phyloP scores from a whole-genome alignment of 352 stramenopile species.

The Globisporangium parvum region DNA sequence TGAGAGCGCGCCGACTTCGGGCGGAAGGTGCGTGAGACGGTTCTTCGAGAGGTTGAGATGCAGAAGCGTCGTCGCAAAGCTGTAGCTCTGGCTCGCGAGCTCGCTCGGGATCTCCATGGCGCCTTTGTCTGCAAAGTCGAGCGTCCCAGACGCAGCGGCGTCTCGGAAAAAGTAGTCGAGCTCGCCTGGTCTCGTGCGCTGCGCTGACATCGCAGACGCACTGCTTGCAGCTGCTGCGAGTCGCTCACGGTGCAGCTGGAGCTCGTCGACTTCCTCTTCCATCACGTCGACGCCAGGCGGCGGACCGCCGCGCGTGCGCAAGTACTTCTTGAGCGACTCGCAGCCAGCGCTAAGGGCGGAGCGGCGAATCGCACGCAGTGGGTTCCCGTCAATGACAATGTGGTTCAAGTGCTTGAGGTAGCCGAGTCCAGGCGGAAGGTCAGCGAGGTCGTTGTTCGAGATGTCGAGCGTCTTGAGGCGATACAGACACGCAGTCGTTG shows the following conservation, averaged over 20 bases:
- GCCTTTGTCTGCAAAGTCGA: slow-evolving; percentile 38
- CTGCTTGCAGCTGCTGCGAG: slow-evolving; percentile 2
- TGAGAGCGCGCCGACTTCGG: slow-evolving; percentile 34
- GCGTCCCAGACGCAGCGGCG: slow-evolving; percentile 40
- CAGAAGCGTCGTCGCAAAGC: slow-evolving; percentile 43
- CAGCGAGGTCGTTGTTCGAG: slow-evolving; percentile 73
- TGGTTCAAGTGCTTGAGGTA: slow-evolving; percentile 79
- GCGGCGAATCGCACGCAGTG: slow-evolving; percentile 63
- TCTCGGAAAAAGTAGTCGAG: slow-evolving; percentile 43
- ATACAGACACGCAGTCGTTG: slow-evolving; percentile 46
- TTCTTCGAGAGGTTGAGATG: slow-evolving; percentile 74
- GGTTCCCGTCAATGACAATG: slow-evolving; percentile 71
- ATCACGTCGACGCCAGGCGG: slow-evolving; percentile 50
- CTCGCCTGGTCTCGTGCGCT: slow-evolving; percentile 7
- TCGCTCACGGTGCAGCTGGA: slow-evolving; percentile 19
- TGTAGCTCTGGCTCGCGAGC: slow-evolving; percentile 21
- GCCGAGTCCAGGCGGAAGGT: slow-evolving; percentile 66
- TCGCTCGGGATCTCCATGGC: slow-evolving; percentile 26
- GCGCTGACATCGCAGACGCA: neutral
- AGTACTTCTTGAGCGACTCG: slow-evolving; percentile 78
- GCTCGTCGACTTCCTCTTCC: slow-evolving; percentile 67
- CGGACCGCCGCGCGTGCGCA: slow-evolving; percentile 59
- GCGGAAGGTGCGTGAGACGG: slow-evolving; percentile 34
- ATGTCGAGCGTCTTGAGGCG: slow-evolving; percentile 78
- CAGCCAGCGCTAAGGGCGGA: slow-evolving; percentile 58